Conservation (phyloP, 345 rosid species). For the Eucalyptus camaldulensis region DNA sequence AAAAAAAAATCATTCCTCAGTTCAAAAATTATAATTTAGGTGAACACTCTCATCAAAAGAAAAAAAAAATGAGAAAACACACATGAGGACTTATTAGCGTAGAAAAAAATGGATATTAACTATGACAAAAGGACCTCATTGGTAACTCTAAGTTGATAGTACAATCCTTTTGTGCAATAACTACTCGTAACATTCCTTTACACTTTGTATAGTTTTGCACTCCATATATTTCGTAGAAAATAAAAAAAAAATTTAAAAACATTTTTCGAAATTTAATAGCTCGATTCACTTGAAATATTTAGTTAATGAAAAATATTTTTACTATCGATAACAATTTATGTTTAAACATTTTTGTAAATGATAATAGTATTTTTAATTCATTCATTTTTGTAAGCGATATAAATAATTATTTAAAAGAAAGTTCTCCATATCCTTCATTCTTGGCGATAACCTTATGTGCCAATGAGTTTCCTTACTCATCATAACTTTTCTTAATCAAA, state of each 20-base stretch:
- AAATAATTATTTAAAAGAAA: too few relatives aligned
- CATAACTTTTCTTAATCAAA: not conserved
- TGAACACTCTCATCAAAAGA: too few relatives aligned
- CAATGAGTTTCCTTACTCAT: not conserved
- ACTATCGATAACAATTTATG: too few relatives aligned
- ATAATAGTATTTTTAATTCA: rapidly evolving
- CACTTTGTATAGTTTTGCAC: not conserved
- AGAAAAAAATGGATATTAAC: too few relatives aligned
- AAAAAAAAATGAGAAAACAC: too few relatives aligned
- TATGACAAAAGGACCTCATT: too few relatives aligned
- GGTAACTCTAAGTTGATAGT: too few relatives aligned
- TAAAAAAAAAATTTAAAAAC: rapidly evolving
- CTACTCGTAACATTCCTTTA: not conserved
- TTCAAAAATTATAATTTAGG: too few relatives aligned
- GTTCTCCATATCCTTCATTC: rapidly evolving
- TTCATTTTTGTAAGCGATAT: too few relatives aligned
- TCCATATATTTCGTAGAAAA: too few relatives aligned
- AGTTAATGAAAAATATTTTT: rapidly evolving
- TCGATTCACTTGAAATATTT: rapidly evolving
- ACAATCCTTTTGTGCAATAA: not conserved
- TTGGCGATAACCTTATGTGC: not conserved
- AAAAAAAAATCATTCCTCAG: too few relatives aligned
- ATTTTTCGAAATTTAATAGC: rapidly evolving
- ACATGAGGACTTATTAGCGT: too few relatives aligned
- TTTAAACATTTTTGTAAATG: rapidly evolving